Conservation (phyloP, 1,284 basidiomycete genomes). For the Sphagnurus paluster region DNA sequence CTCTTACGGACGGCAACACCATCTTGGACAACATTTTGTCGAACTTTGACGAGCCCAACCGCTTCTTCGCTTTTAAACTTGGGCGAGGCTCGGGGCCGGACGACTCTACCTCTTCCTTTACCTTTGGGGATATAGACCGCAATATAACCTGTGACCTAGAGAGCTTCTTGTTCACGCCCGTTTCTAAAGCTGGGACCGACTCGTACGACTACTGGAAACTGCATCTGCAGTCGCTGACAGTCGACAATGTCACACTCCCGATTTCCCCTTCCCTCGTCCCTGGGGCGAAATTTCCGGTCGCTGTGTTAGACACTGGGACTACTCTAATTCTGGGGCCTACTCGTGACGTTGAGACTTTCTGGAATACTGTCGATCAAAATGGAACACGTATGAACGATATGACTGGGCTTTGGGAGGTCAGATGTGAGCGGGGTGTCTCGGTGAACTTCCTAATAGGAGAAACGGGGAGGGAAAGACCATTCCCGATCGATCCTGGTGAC, state of each 20-base stretch:
- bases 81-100: constrained; percentile 32
- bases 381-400: constrained; percentile 37
- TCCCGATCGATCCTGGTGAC: constrained; percentile 52
- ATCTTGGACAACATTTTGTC: constrained; percentile 51
- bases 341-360: constrained; percentile 48
- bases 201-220: constrained; percentile 62
- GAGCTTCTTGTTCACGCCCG: constrained; percentile 40
- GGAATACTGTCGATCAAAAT: constrained; percentile 41
- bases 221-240: constrained; percentile 43
- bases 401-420: constrained; percentile 49
- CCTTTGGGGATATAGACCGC: constrained; percentile 49
- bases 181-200: constrained; percentile 37
- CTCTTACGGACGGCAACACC: constrained; percentile 41
- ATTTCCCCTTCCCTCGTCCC: constrained; percentile 49
- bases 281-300: constrained; percentile 44
- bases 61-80: constrained; percentile 55
- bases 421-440: constrained; percentile 46
- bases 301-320: constrained; percentile 59
- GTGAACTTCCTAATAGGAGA: constrained; percentile 51
- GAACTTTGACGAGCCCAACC: constrained; percentile 37
- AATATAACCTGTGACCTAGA: constrained; percentile 34
- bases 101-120: constrained; percentile 46
- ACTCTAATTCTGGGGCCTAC: constrained; percentile 57
- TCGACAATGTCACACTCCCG: constrained; percentile 40
- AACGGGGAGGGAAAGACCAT: constrained; percentile 36